Conservation (phyloP, 192 early-diverging fungal genomes). For the Haplosporangium gracile region DNA sequence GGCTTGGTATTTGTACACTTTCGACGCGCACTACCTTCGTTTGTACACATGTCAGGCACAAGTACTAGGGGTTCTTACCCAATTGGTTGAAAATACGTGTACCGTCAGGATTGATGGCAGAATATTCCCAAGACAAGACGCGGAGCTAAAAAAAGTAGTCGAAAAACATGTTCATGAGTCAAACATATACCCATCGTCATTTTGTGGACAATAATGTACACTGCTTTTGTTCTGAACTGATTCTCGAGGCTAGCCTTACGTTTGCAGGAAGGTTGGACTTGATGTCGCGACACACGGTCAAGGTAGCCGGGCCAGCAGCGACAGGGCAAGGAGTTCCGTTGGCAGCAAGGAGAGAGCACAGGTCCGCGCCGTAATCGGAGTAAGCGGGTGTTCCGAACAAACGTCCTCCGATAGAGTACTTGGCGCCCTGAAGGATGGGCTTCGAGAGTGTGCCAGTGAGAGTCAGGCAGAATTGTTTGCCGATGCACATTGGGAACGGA, state of each 20-base stretch:
- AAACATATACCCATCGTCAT: too few relatives aligned
- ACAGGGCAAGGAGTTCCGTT: background rate
- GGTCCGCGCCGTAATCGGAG: background rate
- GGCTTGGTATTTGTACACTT: too few relatives aligned
- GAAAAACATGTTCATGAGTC: too few relatives aligned
- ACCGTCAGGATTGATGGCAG: too few relatives aligned
- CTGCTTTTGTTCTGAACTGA: too few relatives aligned
- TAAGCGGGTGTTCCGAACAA: background rate
- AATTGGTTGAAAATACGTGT: too few relatives aligned
- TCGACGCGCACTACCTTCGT: too few relatives aligned
- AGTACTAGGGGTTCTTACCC: too few relatives aligned
- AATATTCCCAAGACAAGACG: too few relatives aligned
- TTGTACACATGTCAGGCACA: too few relatives aligned
- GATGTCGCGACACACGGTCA: conserved; percentile 16
- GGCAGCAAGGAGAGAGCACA: background rate
- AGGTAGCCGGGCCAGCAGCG: background rate
- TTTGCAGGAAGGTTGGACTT: conserved; percentile 9
- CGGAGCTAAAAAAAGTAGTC: too few relatives aligned
- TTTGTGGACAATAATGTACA: too few relatives aligned
- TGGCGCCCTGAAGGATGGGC: background rate
- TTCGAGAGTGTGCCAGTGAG: background rate
- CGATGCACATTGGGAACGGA: background rate
- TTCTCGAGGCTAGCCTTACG: background rate
- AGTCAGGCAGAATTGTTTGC: background rate
- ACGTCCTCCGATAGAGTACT: background rate